phyloP scores from a whole-genome alignment of 768 basidiomycete genomes.

The Symmetrospora coprosmae region DNA sequence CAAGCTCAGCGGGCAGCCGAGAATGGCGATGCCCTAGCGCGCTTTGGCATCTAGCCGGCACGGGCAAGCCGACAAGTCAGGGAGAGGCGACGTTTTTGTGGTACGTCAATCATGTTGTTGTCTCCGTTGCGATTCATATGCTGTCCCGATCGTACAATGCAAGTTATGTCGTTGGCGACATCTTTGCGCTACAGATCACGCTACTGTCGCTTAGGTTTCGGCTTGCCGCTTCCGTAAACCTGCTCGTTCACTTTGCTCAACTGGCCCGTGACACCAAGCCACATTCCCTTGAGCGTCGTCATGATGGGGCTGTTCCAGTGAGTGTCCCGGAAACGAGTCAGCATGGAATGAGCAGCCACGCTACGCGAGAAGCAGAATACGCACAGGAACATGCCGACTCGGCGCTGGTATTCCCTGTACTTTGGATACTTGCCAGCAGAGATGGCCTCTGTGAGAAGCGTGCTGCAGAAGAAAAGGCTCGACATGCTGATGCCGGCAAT shows the following conservation, averaged over 20 bases:
- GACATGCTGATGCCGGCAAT: slow-evolving; percentile 9
- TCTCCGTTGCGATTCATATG: too few relatives aligned
- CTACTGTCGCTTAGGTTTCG: background rate
- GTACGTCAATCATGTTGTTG: too few relatives aligned
- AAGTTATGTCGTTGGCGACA: too few relatives aligned
- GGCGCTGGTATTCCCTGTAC: slow-evolving; percentile 19
- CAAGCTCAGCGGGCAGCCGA: background rate
- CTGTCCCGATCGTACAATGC: too few relatives aligned
- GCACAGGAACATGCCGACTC: slow-evolving; percentile 25
- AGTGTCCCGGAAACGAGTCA: too few relatives aligned
- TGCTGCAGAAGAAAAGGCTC: slow-evolving; percentile 4
- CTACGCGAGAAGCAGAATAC: too few relatives aligned
- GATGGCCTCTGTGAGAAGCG: slow-evolving; percentile 19
- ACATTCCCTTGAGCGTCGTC: slow-evolving; percentile 15
- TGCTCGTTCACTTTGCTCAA: slow-evolving; percentile 7
- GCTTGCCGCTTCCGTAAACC: slow-evolving; percentile 4
- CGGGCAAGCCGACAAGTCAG: too few relatives aligned
- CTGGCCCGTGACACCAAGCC: slow-evolving; percentile 11
- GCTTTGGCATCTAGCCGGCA: too few relatives aligned
- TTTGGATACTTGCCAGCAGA: slow-evolving; percentile 20
- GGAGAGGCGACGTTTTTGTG: too few relatives aligned
- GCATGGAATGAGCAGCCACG: too few relatives aligned
- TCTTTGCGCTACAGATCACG: background rate
- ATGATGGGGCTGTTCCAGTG: slow-evolving; percentile 8
- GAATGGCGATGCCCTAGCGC: background rate